Conservation (phyloP, 2,329 filamentous ascomycete genomes). For the Sporothrix humicola region DNA sequence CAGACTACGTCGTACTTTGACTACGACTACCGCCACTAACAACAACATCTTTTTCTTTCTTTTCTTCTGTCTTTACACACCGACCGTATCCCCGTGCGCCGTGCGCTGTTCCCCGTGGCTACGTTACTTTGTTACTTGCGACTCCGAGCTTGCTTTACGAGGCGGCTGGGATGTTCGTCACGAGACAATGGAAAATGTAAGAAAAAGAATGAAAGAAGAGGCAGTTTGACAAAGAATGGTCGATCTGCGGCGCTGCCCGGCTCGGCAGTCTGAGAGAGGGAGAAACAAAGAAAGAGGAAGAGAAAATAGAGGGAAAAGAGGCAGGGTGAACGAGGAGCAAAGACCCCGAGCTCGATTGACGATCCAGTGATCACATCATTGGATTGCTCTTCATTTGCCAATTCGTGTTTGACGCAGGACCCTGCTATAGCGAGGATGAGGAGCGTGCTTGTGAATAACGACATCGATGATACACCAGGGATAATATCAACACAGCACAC, state of each 20-base stretch:
- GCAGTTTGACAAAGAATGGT: neutral
- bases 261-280: neutral
- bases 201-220: neutral
- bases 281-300: neutral
- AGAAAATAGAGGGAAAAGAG: neutral
- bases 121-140: no score
- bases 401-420: neutral
- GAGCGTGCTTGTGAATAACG: neutral
- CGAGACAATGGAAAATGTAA: neutral
- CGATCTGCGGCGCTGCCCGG: slow-evolving; percentile 8
- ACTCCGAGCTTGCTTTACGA: neutral
- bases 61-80: neutral
- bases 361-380: neutral
- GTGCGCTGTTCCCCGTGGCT: no score
- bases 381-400: neutral
- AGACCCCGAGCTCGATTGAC: neutral
- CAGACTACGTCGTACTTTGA: no score
- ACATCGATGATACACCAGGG: neutral
- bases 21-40: neutral
- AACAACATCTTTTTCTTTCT: neutral
- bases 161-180: neutral
- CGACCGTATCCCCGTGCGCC: neutral
- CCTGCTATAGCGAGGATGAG: slow-evolving; percentile 3
- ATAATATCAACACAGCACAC: neutral
- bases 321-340: no score